Conservation (phyloP, 1,284 basidiomycete genomes). For the Fomitopsis palustris region DNA sequence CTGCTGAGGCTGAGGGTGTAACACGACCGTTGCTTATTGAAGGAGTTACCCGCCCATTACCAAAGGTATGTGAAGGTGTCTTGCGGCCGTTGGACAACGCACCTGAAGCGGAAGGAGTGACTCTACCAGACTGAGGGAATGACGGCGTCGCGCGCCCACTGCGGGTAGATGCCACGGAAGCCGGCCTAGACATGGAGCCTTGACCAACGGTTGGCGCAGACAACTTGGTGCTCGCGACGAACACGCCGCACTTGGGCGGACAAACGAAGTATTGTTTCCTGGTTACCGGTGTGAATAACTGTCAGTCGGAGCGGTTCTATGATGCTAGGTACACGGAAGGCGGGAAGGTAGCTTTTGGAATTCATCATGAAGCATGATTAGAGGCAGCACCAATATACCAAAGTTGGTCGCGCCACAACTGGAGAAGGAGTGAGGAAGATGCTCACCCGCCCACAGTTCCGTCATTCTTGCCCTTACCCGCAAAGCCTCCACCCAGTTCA, state of each 20-base stretch:
- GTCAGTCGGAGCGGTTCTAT: neutral
- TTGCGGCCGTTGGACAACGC: conserved; percentile 22
- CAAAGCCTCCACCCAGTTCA: conserved; percentile 80
- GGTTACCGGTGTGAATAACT: neutral
- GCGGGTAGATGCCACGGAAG: conserved; percentile 77
- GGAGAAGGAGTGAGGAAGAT: neutral
- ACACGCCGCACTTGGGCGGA: conserved; percentile 86
- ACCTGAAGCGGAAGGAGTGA: conserved; percentile 24
- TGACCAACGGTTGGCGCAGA: conserved; percentile 68
- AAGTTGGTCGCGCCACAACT: neutral
- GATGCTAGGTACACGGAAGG: neutral
- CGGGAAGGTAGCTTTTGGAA: neutral
- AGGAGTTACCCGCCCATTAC: conserved; percentile 54
- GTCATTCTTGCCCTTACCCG: conserved; percentile 95
- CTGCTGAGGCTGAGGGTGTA: conserved; percentile 30
- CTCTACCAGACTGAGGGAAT: conserved; percentile 24
- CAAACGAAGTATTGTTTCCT: conserved; percentile 88
- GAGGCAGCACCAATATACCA: neutral
- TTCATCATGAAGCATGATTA: neutral
- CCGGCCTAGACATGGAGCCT: conserved; percentile 55
- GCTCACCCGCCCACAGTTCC: conserved; percentile 86
- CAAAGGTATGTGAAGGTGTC: conserved; percentile 27
- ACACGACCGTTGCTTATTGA: conserved; percentile 36
- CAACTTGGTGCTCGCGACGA: conserved; percentile 81
- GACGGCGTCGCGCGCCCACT: conserved; percentile 56